Conservation (phyloP, 176 grass and related monocot genomes). For the Oryza rufipogon region DNA sequence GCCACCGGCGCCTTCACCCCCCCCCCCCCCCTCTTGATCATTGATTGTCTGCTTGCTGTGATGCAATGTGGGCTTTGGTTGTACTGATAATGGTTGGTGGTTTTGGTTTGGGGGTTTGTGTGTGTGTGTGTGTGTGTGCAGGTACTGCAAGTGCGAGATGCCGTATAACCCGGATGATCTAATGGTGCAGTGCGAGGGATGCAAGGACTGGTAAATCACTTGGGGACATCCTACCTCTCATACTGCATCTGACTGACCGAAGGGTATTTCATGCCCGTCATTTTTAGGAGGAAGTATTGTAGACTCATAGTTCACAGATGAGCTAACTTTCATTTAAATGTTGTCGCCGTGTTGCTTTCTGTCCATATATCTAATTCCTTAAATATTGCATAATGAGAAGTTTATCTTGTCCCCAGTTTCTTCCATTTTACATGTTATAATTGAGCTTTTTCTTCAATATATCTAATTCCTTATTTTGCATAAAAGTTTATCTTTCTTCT, state of each 20-base stretch:
- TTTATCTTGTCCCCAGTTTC: neutral
- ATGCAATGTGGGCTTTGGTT: constrained; percentile 32
- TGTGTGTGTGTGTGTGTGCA: constrained; percentile 33
- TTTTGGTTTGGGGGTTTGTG: constrained; percentile 8
- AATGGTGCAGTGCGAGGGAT: constrained; percentile 90
- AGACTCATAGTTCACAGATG: neutral
- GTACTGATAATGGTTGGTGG: neutral
- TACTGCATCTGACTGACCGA: neutral
- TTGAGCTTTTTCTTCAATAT: neutral
- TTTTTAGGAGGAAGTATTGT: neutral
- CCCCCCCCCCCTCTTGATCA: neutral
- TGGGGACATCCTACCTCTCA: neutral
- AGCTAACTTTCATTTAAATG: neutral
- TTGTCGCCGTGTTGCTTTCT: neutral
- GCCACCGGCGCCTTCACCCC: constrained; percentile 77
- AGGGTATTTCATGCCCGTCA: neutral
- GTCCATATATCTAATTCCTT: neutral
- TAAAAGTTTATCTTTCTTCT: constrained; percentile 11
- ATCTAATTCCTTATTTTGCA: neutral
- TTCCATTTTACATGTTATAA: neutral
- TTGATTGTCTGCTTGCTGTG: constrained; percentile 16
- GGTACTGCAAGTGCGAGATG: constrained; percentile 96
- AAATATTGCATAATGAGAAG: neutral
- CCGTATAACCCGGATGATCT: constrained; percentile 88
- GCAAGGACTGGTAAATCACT: constrained; percentile 81